Base-by-base conservation (phyloP, 805 yeast genomes). In the Saccharomycopsis malanga region DNA sequence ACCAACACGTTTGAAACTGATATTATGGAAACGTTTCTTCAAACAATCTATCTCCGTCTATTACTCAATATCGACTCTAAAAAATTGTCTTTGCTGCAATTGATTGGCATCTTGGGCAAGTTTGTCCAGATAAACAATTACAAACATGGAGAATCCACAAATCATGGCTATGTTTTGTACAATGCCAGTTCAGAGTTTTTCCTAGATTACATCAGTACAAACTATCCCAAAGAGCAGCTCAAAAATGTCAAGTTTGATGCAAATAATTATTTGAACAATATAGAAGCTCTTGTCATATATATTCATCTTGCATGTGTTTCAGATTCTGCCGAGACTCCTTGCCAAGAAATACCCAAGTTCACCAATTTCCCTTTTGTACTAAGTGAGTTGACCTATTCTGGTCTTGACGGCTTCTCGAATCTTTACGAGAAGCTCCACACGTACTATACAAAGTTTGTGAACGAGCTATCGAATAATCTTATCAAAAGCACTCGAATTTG, bases 1-100 rank as follows among this genome's bases (percentile, higher is more conserved):
- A 63, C 60, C 29, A 59, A 62, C 10, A 59, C 61, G 34, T 58
- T 65, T 29, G 83, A 79, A 54, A 83, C 79, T 12, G 74, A 68
- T 3, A 61, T 87, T 4, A 73, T 71, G 48, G 72, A 76, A 46
- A 69, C 60, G 0, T 60, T 74, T 2, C 53, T 70, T 7, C 87
- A 81, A 54, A 71, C 81, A 0, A 60, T 78, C 29, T 70, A 72
- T 50, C 58, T 83, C 45, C 66, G 68, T 45, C 56, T 77, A 5
- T 49, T 80, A 27, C 59, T 72, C 14, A 65, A 68, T 53, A 60
- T 72, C 35, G 60, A 71, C 36, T 53, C 63, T 0, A 49, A 61
- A 5, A 53, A 57, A 1, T 50, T 58, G 7, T 44, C 54, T 3
- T 55, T 72, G 30, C 49, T 57, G 18, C 53, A 58, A 0, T 54